phyloP scores from a whole-genome alignment of 2,329 filamentous ascomycete species.

The Chaetomium olivaceum region DNA sequence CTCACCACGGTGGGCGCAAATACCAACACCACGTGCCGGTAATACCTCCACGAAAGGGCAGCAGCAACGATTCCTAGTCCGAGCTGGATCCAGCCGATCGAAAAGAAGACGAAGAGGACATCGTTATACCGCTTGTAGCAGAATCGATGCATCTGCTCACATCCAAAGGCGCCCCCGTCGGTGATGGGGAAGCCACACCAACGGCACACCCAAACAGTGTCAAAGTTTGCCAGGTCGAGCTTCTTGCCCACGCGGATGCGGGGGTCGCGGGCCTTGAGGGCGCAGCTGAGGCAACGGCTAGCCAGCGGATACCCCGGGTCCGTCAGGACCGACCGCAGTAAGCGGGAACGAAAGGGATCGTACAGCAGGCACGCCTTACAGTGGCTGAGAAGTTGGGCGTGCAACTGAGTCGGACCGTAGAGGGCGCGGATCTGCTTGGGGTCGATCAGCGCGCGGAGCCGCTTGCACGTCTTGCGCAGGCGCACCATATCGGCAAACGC shows the following conservation, averaged over 20 bases:
- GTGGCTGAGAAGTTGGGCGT: conserved; percentile 40
- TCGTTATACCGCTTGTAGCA: conserved; percentile 45
- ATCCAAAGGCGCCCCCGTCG: conserved; percentile 36
- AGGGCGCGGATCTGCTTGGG: conserved; percentile 41
- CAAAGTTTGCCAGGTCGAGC: conserved; percentile 41
- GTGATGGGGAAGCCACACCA: conserved; percentile 48
- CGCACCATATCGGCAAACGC: conserved; percentile 47
- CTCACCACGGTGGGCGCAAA: conserved; percentile 42
- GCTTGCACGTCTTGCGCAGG: conserved; percentile 45
- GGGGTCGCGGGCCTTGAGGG: conserved; percentile 40
- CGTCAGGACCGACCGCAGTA: conserved; percentile 39
- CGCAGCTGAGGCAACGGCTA: conserved; percentile 45
- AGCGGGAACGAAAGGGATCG: conserved; percentile 35
- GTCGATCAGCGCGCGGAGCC: conserved; percentile 40
- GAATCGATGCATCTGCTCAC: conserved; percentile 44
- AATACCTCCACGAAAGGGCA: conserved; percentile 44
- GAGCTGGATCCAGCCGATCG: conserved; percentile 44
- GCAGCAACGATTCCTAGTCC: conserved; percentile 39
- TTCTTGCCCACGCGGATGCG: conserved; percentile 41
- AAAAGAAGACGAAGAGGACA: conserved; percentile 42
- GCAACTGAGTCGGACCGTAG: conserved; percentile 38
- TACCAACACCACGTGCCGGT: conserved; percentile 36
- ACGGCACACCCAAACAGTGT: conserved; percentile 44
- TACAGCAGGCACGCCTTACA: conserved; percentile 45
- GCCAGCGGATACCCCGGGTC: conserved; percentile 42